These are phyloP conservation scores for Sugiyamaella smithiae DNA, from an alignment of 805 yeast species.

Conservation along the genomic window DNA sequence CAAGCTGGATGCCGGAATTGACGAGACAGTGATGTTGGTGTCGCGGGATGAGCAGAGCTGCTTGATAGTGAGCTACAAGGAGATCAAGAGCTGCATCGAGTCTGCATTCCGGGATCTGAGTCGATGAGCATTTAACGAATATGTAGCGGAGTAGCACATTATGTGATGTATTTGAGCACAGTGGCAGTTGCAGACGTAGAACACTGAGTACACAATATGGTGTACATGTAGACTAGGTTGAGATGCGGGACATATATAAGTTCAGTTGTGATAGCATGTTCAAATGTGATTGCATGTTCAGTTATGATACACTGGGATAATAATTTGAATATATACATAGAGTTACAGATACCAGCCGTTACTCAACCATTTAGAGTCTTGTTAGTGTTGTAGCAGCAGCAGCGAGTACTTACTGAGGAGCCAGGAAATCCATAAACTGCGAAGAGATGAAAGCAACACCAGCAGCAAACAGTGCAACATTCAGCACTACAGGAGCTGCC, in stretches of 20 bases:
- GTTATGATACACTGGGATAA: no score
- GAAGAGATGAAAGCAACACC: conserved; percentile 40
- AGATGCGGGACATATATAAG: no score
- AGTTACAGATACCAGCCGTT: no score
- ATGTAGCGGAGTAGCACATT: no score
- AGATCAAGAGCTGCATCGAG: conserved; percentile 66
- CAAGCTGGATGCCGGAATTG: conserved; percentile 88
- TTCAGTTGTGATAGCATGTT: no score
- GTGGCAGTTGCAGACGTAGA: conserved; percentile 13
- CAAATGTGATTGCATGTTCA: no score
- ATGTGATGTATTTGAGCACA: no score
- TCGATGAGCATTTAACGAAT: conserved; percentile 15
- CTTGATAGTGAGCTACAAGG: conserved; percentile 79
- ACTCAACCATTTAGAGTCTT: no score
- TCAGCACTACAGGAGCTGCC: conserved; percentile 24
- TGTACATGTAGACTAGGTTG: no score
- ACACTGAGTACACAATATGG: not conserved
- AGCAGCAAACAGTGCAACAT: conserved; percentile 30
- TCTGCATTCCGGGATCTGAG: conserved; percentile 60
- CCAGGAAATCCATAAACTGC: conserved; percentile 37
- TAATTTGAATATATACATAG: no score
- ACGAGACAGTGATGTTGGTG: conserved; percentile 76
- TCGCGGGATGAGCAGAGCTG: conserved; percentile 85
- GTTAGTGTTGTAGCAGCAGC: no score
- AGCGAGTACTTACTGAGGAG: conserved; percentile 36